Base-by-base conservation (phyloP, 768 basidiomycete genomes). In the Lactarius evosmus region DNA sequence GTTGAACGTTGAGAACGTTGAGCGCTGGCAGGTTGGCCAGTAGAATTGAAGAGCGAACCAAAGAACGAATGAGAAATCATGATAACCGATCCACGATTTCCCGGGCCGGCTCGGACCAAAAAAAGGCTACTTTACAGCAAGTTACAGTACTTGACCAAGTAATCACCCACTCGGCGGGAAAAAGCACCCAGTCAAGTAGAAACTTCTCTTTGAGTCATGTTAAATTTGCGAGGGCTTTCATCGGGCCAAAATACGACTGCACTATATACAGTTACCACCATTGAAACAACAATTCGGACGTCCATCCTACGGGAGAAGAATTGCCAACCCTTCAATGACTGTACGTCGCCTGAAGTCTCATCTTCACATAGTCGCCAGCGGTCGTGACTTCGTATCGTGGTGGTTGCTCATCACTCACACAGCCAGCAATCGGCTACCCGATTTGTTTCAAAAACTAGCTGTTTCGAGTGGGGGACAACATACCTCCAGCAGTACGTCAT, bases 321-420 rank as follows among this genome's bases (percentile, higher is more conserved):
- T 49, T 33, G 8, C 56, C 1, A 57, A 16, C 38, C 5, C 0
- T 27, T 61, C 50, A 60, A 52, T 69, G 62, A 6, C 54, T 79
- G 69, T 93, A 95, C 16, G 90, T 89, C 53, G 86, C 89, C 54
- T 86, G 81, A 55, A 96, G 76, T 55, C 90, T 77, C 30, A 82
- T 82, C 74, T 88, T 88, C 62, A 95, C 91, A 74, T 93, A 94
- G 62, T 92, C 91, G 4, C 93, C 94, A 0, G 93, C 92, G 0
- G 83, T 87, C 62, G 94, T 79, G 5, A 87, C 79, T 63, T 89
- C 85, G 72, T 94, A 95, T 68, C 83, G 85, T 6, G 82, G 77
- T 0, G 91, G 91, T 32, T 80, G 72, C 0, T 82, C 80, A 1
- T 73, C 68, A 3, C 82, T 81, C 27, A 87, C 69, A 61, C 75